phyloP scores from a whole-genome alignment of 1,139 yeast species.

The Pichia inconspicua region DNA sequence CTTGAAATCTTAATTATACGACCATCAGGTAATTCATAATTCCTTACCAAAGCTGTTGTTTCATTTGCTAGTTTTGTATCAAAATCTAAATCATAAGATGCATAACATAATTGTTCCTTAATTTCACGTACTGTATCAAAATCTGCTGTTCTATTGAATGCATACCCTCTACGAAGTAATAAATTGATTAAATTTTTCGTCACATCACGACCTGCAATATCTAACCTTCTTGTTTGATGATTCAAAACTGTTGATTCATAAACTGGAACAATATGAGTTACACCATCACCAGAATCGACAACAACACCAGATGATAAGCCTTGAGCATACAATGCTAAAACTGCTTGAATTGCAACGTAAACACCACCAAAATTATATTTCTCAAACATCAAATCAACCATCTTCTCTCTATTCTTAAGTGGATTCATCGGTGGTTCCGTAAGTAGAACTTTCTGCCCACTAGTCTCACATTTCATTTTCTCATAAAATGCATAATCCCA shows the following conservation, averaged over 20 bases:
- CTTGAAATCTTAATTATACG: conserved; percentile 89
- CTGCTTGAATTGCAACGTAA: conserved; percentile 97
- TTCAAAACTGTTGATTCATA: conserved; percentile 93
- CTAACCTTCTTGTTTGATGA: conserved; percentile 85
- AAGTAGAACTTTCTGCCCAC: conserved; percentile 75
- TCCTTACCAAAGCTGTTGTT: conserved; percentile 87
- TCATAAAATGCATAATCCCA: conserved; percentile 98
- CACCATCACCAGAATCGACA: conserved; percentile 82
- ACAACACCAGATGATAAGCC: conserved; percentile 98
- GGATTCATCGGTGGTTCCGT: conserved; percentile 99
- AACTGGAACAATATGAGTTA: conserved; percentile 95
- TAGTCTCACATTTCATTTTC: conserved; percentile 67
- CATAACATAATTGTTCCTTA: conserved; percentile 92
- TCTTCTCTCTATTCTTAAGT: conserved; percentile 78
- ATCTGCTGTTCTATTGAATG: conserved; percentile 96
- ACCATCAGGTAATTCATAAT: conserved; percentile 93
- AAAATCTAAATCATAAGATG: conserved; percentile 84
- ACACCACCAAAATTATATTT: conserved; percentile 93
- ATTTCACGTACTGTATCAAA: conserved; percentile 97
- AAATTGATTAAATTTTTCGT: conserved; percentile 88
- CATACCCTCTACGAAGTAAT: conserved; percentile 90
- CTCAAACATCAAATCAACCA: conserved; percentile 98
- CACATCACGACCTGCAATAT: conserved; percentile 97
- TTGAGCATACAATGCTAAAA: conserved; percentile 92
- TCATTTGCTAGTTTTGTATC: conserved; percentile 86